A percentile compares a stretch with the other conserved stretches of the same genome.
These are phyloP conservation scores for Clavariopsis aquatica DNA, from an alignment of 495 filamentous ascomycete species.

Conservation along the genomic window DNA sequence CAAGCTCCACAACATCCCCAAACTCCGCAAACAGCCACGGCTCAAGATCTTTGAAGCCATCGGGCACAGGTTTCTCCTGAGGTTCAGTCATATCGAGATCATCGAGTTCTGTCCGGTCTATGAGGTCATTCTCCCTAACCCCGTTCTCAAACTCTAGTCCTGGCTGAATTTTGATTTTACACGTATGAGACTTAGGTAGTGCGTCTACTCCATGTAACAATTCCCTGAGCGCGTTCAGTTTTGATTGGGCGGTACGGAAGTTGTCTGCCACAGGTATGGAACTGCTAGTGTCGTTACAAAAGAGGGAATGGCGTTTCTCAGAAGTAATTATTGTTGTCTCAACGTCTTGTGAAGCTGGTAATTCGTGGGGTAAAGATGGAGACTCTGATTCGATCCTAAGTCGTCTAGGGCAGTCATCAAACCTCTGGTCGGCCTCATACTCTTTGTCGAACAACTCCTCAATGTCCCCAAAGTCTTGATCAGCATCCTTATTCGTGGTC, in stretches of 20 bases:
- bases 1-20: slow-evolving; percentile 35
- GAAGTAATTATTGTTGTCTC: background rate
- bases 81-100: background rate
- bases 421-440: background rate
- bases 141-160: background rate
- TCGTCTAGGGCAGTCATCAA: background rate
- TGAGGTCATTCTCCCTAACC: background rate
- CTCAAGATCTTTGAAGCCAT: slow-evolving; percentile 28
- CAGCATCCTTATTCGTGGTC: background rate
- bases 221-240: background rate
- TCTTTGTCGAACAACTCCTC: background rate
- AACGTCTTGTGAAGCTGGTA: background rate
- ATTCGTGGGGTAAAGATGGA: background rate
- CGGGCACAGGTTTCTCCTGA: slow-evolving; percentile 10
- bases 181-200: background rate
- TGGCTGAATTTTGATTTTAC: no score
- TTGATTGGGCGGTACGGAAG: background rate
- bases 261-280: background rate
- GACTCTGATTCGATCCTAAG: background rate
- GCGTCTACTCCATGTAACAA: background rate
- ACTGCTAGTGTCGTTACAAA: slow-evolving; percentile 4
- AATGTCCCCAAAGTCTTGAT: background rate
- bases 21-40: slow-evolving; percentile 36
- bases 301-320: slow-evolving; percentile 8
- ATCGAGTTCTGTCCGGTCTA: background rate